Conservation (phyloP, 352 stramenopile genomes). For the Pythium grandisporangium region DNA sequence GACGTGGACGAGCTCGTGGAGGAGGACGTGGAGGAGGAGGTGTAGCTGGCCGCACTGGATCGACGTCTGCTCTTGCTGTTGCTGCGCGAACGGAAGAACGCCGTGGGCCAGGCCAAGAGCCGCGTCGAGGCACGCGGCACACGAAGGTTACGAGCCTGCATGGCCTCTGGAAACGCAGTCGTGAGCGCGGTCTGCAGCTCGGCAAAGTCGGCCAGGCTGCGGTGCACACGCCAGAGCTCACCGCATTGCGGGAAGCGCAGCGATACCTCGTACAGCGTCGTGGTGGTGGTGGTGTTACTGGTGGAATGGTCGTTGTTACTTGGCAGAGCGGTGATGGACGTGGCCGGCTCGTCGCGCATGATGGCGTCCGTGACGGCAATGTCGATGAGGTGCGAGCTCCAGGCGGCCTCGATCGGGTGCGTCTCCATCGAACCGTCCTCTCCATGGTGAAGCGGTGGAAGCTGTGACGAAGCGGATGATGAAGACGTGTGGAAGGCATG, state of each 20-base stretch:
- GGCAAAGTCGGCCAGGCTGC: conserved; percentile 39
- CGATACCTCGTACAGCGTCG: conserved; percentile 44
- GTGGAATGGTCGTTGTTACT: not conserved
- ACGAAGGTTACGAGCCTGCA: conserved; percentile 29
- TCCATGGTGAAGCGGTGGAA: too few species aligned
- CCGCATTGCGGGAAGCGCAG: conserved; percentile 31
- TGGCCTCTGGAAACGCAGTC: conserved; percentile 7
- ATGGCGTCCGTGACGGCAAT: conserved; percentile 39
- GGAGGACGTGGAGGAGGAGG: too few species aligned
- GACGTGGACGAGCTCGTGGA: not conserved
- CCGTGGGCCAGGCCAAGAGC: conserved; percentile 24
- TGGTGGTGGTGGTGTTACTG: conserved; percentile 4
- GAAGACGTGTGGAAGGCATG: too few species aligned
- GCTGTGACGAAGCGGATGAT: too few species aligned
- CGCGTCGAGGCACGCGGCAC: conserved; percentile 30
- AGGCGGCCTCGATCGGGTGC: conserved; percentile 8
- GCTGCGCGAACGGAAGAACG: conserved; percentile 9
- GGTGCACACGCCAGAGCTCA: conserved; percentile 38
- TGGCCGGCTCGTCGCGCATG: too few species aligned
- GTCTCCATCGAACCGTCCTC: too few species aligned
- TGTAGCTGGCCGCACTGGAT: too few species aligned
- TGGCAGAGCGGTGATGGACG: not conserved
- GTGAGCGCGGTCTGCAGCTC: conserved; percentile 27
- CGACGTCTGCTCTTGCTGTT: not conserved
- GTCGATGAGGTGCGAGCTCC: conserved; percentile 30